phyloP scores from a whole-genome alignment of 1,284 basidiomycete species.

The Ceratobasidium sp. region DNA sequence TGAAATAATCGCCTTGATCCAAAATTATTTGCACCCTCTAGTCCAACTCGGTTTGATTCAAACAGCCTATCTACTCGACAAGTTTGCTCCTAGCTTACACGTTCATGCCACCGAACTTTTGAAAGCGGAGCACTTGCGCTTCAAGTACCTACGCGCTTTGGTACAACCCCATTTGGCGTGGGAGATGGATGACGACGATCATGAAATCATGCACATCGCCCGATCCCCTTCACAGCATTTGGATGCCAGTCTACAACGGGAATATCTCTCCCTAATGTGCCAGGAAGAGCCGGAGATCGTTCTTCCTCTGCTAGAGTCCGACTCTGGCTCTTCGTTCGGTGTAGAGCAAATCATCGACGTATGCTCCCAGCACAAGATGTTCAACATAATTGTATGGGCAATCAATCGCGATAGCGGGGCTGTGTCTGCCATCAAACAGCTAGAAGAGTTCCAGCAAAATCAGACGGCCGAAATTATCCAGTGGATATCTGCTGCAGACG shows the following conservation, averaged over 20 bases:
- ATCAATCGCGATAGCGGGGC: slow-evolving; percentile 70
- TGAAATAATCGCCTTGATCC: background rate
- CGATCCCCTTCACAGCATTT: slow-evolving; percentile 53
- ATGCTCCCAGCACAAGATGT: slow-evolving; percentile 70
- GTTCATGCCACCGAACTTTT: slow-evolving; percentile 60
- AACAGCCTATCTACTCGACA: slow-evolving; percentile 78
- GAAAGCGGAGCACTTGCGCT: slow-evolving; percentile 59
- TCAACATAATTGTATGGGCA: slow-evolving; percentile 84
- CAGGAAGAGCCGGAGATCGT: slow-evolving; percentile 69
- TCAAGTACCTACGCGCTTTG: slow-evolving; percentile 79
- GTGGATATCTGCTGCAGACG: slow-evolving; percentile 50
- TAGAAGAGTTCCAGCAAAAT: slow-evolving; percentile 64
- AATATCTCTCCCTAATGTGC: slow-evolving; percentile 77
- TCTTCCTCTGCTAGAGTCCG: slow-evolving; percentile 68
- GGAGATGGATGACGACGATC: slow-evolving; percentile 48
- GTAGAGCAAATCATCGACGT: slow-evolving; percentile 63
- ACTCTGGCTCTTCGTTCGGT: slow-evolving; percentile 64
- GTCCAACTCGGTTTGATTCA: slow-evolving; percentile 68
- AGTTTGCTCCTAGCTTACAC: slow-evolving; percentile 69
- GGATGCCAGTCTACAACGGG: slow-evolving; percentile 55
- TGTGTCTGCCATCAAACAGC: slow-evolving; percentile 68
- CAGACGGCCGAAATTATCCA: slow-evolving; percentile 62
- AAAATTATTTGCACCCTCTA: slow-evolving; percentile 56
- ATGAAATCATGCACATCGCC: slow-evolving; percentile 45
- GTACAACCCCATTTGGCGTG: slow-evolving; percentile 63